These are phyloP conservation scores for Colletotrichum lentis DNA, from an alignment of 2,329 filamentous ascomycete species.

Conservation along the genomic window DNA sequence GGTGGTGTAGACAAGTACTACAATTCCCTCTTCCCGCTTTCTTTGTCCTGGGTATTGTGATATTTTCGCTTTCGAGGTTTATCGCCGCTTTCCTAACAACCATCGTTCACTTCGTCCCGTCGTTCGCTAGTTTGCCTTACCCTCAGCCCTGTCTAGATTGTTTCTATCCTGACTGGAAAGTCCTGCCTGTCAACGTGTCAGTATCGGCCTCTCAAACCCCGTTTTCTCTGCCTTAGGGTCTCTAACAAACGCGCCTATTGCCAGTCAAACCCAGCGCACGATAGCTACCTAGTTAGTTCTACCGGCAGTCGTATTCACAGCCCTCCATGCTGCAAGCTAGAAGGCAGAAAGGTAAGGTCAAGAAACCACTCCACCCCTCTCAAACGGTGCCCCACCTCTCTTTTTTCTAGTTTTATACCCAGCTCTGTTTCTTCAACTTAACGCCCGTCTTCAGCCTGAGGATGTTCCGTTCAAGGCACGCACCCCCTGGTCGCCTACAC, in stretches of 20 bases:
- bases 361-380: background rate
- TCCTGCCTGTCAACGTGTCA: background rate
- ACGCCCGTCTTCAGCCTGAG: background rate
- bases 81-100: background rate
- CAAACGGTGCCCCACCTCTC: background rate
- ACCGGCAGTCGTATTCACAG: background rate
- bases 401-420: background rate
- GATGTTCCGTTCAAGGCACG: background rate
- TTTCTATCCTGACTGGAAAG: background rate
- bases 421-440: background rate
- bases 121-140: background rate
- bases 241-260: no score
- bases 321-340: background rate
- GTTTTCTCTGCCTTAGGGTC: background rate
- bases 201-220: background rate
- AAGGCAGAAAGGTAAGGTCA: background rate
- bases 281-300: no score
- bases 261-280: no score
- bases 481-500: no score
- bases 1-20: background rate
- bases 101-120: background rate
- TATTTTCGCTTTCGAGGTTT: background rate
- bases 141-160: constrained; percentile 10
- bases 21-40: background rate
- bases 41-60: background rate